Base-by-base conservation (phyloP, 805 yeast species). In the Yamadazyma akitaensis region DNA sequence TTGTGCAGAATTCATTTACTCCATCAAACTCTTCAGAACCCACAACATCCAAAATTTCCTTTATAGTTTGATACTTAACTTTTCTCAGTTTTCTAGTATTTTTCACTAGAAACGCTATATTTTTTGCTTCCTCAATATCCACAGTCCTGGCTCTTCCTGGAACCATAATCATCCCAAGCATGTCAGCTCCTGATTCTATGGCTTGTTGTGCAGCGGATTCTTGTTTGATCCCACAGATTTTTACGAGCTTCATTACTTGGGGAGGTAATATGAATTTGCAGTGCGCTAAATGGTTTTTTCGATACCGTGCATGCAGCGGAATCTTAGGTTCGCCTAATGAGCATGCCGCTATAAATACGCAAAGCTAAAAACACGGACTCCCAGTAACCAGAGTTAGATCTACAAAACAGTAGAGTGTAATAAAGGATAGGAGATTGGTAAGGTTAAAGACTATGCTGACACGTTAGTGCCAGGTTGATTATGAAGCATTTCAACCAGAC, bases 111-210 rank as follows among this genome's bases (percentile, higher is more conserved):
- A 37, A 13, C 1, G 69, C 48, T 6, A 72, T 62, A 16, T 49
- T 48, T 25, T 48, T 44, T 2, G 73, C 77, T n/a, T 55, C 60
- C 0, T 53, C 57, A 2, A 47, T 47, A 16, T 61, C 61, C 1
- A 89, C 77, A 0, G 96, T 88, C 45, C 99, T 76, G 33, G 78
- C 76, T 47, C 96, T 70, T 18, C 77, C 77, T 0, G 97, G 98
- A 2, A 90, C 98, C 60, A 94, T 63, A 25, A 94, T 94, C 54
- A 88, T 80, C 1, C 99, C 99, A 2, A 92, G 57, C 35, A 88
- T 62, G 53, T 85, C 79, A 0, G 97, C 91, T 0, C 95, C 95
- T 6, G 71, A 51, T 0, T 76, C 79, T 0, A 90, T 65, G 0
- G 97, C 97, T 5, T 56, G 58, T n/a, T 64, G 50, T 0, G 97